These are phyloP conservation scores for Neofusicoccum sp. DNA, from an alignment of 2,329 filamentous ascomycete species.

Conservation along the genomic window DNA sequence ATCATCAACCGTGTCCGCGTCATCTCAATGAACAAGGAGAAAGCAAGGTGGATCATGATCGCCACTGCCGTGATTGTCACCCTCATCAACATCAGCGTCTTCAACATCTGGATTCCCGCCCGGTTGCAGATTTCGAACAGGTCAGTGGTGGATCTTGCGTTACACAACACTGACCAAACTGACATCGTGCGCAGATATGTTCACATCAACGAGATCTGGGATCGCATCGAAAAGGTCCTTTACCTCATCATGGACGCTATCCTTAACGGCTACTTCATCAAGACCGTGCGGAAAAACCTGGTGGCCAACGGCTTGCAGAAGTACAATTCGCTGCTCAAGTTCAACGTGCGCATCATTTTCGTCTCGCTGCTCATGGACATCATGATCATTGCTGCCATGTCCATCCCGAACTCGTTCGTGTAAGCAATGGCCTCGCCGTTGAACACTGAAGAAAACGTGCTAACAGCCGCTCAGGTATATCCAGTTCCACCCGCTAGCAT, in stretches of 20 bases:
- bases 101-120: constrained; percentile 42
- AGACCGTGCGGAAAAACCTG: constrained; percentile 47
- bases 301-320: constrained; percentile 51
- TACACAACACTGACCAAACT: background rate
- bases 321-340: constrained; percentile 50
- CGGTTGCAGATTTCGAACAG: constrained; percentile 32
- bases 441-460: background rate
- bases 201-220: constrained; percentile 39
- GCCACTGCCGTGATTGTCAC: constrained; percentile 38
- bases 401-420: constrained; percentile 47
- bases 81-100: constrained; percentile 36
- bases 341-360: constrained; percentile 52
- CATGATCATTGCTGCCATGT: constrained; percentile 49
- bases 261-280: constrained; percentile 42
- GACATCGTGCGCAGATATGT: constrained; percentile 25
- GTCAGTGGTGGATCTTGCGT: constrained; percentile 19
- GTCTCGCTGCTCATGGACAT: constrained; percentile 53
- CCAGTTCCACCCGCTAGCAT: constrained; percentile 52
- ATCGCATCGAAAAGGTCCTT: constrained; percentile 38
- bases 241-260: constrained; percentile 37
- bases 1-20: constrained; percentile 42
- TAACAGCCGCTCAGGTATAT: constrained; percentile 38
- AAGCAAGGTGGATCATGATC: constrained; percentile 36
- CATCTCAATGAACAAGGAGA: constrained; percentile 33
- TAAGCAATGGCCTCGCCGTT: constrained; percentile 24